Evolutionary conservation across 2,329 filamentous ascomycete species (phyloP).

Genomic region (Claviceps spartinae): DNA sequence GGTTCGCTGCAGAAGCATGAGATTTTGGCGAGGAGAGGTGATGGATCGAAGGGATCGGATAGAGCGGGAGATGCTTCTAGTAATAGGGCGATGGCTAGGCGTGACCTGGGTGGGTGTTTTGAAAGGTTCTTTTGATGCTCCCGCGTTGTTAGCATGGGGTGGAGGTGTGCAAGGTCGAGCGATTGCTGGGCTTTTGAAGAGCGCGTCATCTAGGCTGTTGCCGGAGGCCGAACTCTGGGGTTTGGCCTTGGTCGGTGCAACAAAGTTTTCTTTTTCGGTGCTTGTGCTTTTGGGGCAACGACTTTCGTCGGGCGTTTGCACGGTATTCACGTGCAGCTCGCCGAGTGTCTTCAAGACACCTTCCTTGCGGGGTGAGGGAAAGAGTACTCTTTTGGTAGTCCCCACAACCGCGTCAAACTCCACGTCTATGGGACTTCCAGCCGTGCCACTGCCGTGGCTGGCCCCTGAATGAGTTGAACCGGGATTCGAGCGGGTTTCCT

Average conservation of each 20-base stretch:
- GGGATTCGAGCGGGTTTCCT: slow-evolving; percentile 14
- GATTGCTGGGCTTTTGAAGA: slow-evolving; percentile 49
- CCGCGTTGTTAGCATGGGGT: slow-evolving; percentile 30
- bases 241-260: slow-evolving; percentile 8
- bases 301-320: slow-evolving; percentile 28
- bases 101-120: slow-evolving; percentile 52
- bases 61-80: slow-evolving; percentile 45
- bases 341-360: slow-evolving; percentile 47
- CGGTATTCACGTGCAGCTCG: slow-evolving; percentile 40
- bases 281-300: slow-evolving; percentile 12
- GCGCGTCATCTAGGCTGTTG: slow-evolving; percentile 40
- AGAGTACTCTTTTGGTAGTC: slow-evolving; percentile 55
- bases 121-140: slow-evolving; percentile 30
- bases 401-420: slow-evolving; percentile 36
- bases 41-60: slow-evolving; percentile 32
- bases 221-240: slow-evolving; percentile 27
- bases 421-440: slow-evolving; percentile 41
- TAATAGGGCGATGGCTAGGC: slow-evolving; percentile 46
- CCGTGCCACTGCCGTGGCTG: slow-evolving; percentile 41
- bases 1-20: slow-evolving; percentile 31
- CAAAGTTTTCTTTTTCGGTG: slow-evolving; percentile 32
- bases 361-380: slow-evolving; percentile 61
- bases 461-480: slow-evolving; percentile 41
- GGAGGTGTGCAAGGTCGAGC: slow-evolving; percentile 38
- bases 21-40: slow-evolving; percentile 29